These are phyloP conservation scores for Fusarium papillatum DNA, from an alignment of 2,329 filamentous ascomycete species.

Conservation along the genomic window DNA sequence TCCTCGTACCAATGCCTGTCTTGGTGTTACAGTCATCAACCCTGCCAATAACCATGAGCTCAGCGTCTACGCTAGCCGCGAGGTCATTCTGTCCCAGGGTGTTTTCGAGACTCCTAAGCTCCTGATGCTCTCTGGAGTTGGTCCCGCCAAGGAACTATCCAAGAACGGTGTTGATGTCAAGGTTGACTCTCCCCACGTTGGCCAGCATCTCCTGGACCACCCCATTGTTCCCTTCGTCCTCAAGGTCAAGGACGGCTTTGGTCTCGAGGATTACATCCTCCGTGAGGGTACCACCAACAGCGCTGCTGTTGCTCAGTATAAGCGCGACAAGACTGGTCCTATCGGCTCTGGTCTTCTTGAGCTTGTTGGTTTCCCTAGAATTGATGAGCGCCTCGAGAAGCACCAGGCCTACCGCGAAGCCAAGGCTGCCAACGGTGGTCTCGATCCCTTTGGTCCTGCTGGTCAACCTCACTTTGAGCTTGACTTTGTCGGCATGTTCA, in stretches of 20 bases:
- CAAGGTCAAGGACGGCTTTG: constrained; percentile 54
- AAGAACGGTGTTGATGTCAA: constrained; percentile 65
- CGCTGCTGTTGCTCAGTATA: constrained; percentile 44
- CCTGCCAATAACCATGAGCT: constrained; percentile 49
- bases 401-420: constrained; percentile 59
- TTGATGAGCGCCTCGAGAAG: constrained; percentile 66
- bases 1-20: constrained; percentile 41
- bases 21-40: constrained; percentile 62
- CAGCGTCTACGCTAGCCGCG: constrained; percentile 61
- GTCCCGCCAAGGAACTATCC: constrained; percentile 65
- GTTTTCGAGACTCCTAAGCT: constrained; percentile 75
- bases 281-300: constrained; percentile 51
- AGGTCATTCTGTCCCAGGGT: constrained; percentile 64
- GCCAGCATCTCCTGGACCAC: constrained; percentile 74
- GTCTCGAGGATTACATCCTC: constrained; percentile 57
- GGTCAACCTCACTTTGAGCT: constrained; percentile 74
- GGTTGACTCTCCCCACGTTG: constrained; percentile 71
- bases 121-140: constrained; percentile 74
- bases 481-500: constrained; percentile 73
- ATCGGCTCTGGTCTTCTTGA: constrained; percentile 58
- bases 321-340: constrained; percentile 51
- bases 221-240: constrained; percentile 14
- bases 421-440: constrained; percentile 57
- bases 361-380: constrained; percentile 69
- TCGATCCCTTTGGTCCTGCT: constrained; percentile 67